Evolutionary conservation across 495 filamentous ascomycete species (phyloP), one percentile per base, ranked within the genome.

Genomic region (Penicillium samsonianum): DNA sequence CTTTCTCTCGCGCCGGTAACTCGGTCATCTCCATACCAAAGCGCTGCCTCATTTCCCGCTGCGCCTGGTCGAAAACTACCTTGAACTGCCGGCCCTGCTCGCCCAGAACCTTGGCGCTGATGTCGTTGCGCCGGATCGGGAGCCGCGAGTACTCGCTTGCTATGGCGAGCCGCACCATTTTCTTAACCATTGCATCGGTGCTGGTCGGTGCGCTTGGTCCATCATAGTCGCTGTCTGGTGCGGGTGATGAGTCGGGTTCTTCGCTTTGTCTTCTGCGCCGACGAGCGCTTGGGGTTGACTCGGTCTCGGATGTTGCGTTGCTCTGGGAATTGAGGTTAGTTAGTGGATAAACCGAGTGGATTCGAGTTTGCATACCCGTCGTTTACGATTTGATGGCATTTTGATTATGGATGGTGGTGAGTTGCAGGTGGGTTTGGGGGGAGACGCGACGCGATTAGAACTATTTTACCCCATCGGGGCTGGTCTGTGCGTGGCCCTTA

Each of bases 21-120:
- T 95, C 92, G 1, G 79, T 76, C 80, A 97, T 82, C 69, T 91
- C 83, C 90, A 96, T 94, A 4, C 92, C 92, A 67, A 96, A 96
- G 8, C 80, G 77, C 3, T 65, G 72, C 23, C 78, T 72, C 28
- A 97, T 73, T 57, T 84, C 78, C 17, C 73, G 74, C 70, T 93
- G 90, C 23, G 89, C 85, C 20, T 71, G 74, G 1, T 83, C 83
- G 61, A 92, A 92, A 3, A 92, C 82, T 9, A 67, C 67, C 65
- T 86, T 89, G 65, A 92, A 92, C 53, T 84, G 78, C 3, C 85
- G 53, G 2, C 74, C 73, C 17, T 74, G 72, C 64, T 76, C 70
- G 6, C 69, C 72, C 1, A 75, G 60, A 1, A 81, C 79, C 82
- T 84, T 96, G 38, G 87, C 80, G 62, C 76, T 82, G 55, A 98